phyloP scores from a whole-genome alignment of 768 basidiomycete genomes.

The Harrya chromipes region DNA sequence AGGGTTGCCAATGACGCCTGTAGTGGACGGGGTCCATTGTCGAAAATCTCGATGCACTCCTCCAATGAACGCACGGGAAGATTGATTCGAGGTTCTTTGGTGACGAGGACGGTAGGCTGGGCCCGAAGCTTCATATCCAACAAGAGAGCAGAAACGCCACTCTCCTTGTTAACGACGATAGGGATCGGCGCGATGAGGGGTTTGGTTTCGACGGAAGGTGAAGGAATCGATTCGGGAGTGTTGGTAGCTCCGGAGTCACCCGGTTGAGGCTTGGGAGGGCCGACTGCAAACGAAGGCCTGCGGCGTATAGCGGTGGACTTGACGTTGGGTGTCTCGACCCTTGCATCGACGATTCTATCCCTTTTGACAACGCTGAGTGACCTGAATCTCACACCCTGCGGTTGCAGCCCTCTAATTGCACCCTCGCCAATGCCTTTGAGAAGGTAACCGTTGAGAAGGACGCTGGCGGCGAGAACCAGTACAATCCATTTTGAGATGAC shows the following conservation, averaged over 20 bases:
- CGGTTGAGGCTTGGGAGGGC: constrained; percentile 16
- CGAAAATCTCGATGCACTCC: constrained; percentile 78
- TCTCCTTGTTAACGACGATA: constrained; percentile 17
- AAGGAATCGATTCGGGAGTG: constrained; percentile 16
- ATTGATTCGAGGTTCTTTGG: constrained; percentile 12
- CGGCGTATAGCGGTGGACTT: constrained; percentile 10
- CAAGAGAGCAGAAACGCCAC: constrained; percentile 28
- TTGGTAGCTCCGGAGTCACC: constrained; percentile 16
- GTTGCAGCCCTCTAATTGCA: constrained; percentile 32
- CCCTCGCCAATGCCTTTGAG: constrained; percentile 81
- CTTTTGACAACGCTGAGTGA: constrained; percentile 23
- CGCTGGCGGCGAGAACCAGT: constrained; percentile 76
- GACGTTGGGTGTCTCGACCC: constrained; percentile 16
- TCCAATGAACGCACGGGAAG: constrained; percentile 53
- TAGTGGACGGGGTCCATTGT: constrained; percentile 64
- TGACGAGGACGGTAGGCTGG: constrained; percentile 15
- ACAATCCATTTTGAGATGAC: constrained; percentile 95
- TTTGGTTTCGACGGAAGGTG: constrained; percentile 9
- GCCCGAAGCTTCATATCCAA: constrained; percentile 34
- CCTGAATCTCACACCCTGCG: constrained; percentile 28
- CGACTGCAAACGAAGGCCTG: constrained; percentile 26
- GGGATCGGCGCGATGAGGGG: constrained; percentile 27
- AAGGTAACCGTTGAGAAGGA: constrained; percentile 89
- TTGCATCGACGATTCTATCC: constrained; percentile 20
- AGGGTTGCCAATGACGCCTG: constrained; percentile 56